These are phyloP conservation scores for Tetradesmus lagerheimii DNA, from an alignment of 139 green algal species.

Conservation along the genomic window DNA sequence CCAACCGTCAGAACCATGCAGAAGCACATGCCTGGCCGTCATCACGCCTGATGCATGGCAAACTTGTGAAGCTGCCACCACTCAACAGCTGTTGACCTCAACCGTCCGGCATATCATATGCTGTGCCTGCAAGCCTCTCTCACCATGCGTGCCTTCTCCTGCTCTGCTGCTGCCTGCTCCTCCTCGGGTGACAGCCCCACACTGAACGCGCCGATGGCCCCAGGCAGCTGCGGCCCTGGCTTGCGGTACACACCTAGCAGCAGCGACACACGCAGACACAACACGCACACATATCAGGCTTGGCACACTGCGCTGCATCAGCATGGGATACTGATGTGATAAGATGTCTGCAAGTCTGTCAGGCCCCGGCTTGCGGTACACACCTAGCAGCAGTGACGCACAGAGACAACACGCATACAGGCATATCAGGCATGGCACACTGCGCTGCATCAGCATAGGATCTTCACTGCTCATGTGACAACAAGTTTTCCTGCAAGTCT, in stretches of 20 bases:
- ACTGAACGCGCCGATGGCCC: neutral
- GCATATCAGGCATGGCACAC: no score
- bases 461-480: no score
- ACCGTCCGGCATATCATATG: no score
- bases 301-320: no score
- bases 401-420: neutral
- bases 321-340: no score
- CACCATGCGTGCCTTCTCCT: conserved; percentile 20
- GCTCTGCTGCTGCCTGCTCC: conserved; percentile 7
- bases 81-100: no score
- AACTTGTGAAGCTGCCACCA: no score
- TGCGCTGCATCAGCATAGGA: neutral
- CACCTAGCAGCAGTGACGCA: neutral
- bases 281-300: no score
- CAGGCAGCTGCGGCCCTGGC: neutral
- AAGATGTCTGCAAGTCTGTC: no score
- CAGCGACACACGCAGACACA: neutral
- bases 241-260: neutral
- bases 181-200: conserved; percentile 10
- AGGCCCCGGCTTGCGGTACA: neutral
- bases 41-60: no score
- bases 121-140: neutral
- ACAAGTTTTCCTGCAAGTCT: neutral
- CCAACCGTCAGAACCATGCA: no score
- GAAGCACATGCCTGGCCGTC: no score